Percentiles rank a stretch among this genome's conserved stretches.
Evolutionary conservation across 495 filamentous ascomycete species (phyloP).

Genomic region (Penicillium crystallinum): DNA sequence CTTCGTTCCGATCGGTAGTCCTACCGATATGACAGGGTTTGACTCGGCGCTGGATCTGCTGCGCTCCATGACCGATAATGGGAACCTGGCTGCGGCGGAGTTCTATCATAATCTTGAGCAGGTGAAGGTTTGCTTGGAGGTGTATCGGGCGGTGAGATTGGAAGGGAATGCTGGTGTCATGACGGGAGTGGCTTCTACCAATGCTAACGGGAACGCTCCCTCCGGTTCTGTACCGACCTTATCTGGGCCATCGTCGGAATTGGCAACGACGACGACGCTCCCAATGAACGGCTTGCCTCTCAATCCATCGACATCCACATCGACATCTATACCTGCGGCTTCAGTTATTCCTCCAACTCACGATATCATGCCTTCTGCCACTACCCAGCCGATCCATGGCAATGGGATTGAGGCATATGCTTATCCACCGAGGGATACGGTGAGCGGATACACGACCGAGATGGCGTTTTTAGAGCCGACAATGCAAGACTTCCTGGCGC

Average conservation of each 20-base stretch:
- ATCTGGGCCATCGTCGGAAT: background rate
- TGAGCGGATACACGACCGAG: slow-evolving; percentile 35
- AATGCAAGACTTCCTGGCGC: slow-evolving; percentile 43
- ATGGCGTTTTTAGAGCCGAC: slow-evolving; percentile 44
- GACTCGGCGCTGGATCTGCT: slow-evolving; percentile 39
- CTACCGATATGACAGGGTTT: slow-evolving; percentile 31
- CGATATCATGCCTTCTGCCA: slow-evolving; percentile 1
- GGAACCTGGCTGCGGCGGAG: slow-evolving; percentile 38
- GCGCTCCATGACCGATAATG: slow-evolving; percentile 38
- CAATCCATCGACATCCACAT: background rate
- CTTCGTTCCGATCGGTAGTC: slow-evolving; percentile 36
- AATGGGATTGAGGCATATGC: slow-evolving; percentile 8
- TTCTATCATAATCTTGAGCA: slow-evolving; percentile 37
- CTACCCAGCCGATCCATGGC: background rate
- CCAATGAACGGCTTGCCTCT: background rate
- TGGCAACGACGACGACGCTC: background rate
- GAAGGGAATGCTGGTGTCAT: background rate
- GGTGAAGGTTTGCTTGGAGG: slow-evolving; percentile 31
- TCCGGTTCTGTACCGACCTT: no score
- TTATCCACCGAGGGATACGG: slow-evolving; percentile 9
- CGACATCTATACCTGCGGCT: background rate
- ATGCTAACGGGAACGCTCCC: background rate
- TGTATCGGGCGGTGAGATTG: slow-evolving; percentile 10
- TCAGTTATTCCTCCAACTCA: slow-evolving; percentile 2
- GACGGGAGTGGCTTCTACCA: background rate